phyloP scores from a whole-genome alignment of 495 filamentous ascomycete genomes.

The Penicillium nucicola region DNA sequence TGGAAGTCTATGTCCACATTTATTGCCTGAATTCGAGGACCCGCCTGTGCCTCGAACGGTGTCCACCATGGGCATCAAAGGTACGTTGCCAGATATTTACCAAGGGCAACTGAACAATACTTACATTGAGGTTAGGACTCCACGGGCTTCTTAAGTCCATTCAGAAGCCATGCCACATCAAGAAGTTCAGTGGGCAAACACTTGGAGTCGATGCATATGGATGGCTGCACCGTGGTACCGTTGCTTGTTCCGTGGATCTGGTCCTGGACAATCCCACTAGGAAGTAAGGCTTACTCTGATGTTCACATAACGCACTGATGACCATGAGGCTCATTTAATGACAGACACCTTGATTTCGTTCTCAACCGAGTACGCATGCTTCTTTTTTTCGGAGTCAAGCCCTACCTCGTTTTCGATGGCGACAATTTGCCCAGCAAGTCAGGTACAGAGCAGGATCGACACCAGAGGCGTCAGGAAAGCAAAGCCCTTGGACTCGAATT shows the following conservation, averaged over 20 bases:
- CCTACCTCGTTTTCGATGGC: conserved; percentile 94
- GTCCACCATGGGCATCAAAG: conserved; percentile 68
- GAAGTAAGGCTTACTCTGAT: conserved; percentile 57
- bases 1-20: conserved; percentile 15
- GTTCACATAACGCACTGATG: not conserved
- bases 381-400: conserved; percentile 83
- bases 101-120: not conserved
- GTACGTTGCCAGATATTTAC: conserved; percentile 30
- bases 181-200: conserved; percentile 82
- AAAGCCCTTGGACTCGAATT: conserved; percentile 73
- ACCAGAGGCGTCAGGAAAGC: conserved; percentile 67
- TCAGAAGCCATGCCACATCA: conserved; percentile 81
- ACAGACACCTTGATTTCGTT: conserved; percentile 85
- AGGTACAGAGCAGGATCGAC: conserved; percentile 76
- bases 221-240: conserved; percentile 94
- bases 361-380: conserved; percentile 92
- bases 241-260: conserved; percentile 87
- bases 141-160: conserved; percentile 94
- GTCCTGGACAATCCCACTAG: conserved; percentile 82
- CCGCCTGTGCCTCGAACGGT: conserved; percentile 30
- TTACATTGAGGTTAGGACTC: conserved; percentile 55
- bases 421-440: conserved; percentile 94
- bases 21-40: conserved; percentile 27
- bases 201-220: conserved; percentile 95
- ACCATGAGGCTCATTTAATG: conserved; percentile 7